Conservation (phyloP, 805 yeast species). For the Metschnikowia proteae region DNA sequence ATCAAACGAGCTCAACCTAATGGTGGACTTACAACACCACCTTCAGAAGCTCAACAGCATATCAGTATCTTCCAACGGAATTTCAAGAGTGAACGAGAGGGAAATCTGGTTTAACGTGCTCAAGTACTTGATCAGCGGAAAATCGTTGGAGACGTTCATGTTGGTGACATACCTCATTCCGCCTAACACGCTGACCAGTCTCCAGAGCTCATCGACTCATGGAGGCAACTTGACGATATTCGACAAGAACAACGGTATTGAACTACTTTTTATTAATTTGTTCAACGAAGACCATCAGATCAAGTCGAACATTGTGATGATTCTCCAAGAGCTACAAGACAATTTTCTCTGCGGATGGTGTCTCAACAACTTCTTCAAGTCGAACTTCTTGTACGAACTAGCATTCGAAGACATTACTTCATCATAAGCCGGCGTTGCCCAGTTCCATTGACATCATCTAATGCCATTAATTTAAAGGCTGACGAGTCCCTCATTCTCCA, state of each 20-base stretch:
- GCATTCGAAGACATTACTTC: slow-evolving; percentile 34
- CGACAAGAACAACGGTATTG: slow-evolving; percentile 44
- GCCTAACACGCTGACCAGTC: slow-evolving; percentile 36
- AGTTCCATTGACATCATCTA: not conserved
- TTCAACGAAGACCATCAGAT: slow-evolving; percentile 40
- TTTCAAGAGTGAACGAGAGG: slow-evolving; percentile 23
- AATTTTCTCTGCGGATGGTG: slow-evolving; percentile 46
- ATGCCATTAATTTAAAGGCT: not conserved
- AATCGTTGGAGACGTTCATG: slow-evolving; percentile 37
- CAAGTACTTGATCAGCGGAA: slow-evolving; percentile 40
- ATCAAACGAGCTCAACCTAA: slow-evolving; percentile 38
- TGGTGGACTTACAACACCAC: slow-evolving; percentile 42
- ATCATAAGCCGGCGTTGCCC: not conserved
- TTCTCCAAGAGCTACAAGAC: slow-evolving; percentile 41
- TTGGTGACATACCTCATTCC: slow-evolving; percentile 40
- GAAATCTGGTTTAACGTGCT: slow-evolving; percentile 42
- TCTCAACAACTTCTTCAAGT: slow-evolving; percentile 31
- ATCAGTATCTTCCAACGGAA: slow-evolving; percentile 6
- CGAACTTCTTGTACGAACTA: slow-evolving; percentile 38
- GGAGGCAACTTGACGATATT: slow-evolving; percentile 40
- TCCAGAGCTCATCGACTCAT: slow-evolving; percentile 34
- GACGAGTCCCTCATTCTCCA: not conserved
- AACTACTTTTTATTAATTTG: slow-evolving; percentile 36
- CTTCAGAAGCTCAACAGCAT: slow-evolving; percentile 33
- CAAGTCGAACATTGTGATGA: slow-evolving; percentile 39